These are phyloP conservation scores for Penicillium thymicola DNA, from an alignment of 2,329 filamentous ascomycete genomes.

Conservation along the genomic window DNA sequence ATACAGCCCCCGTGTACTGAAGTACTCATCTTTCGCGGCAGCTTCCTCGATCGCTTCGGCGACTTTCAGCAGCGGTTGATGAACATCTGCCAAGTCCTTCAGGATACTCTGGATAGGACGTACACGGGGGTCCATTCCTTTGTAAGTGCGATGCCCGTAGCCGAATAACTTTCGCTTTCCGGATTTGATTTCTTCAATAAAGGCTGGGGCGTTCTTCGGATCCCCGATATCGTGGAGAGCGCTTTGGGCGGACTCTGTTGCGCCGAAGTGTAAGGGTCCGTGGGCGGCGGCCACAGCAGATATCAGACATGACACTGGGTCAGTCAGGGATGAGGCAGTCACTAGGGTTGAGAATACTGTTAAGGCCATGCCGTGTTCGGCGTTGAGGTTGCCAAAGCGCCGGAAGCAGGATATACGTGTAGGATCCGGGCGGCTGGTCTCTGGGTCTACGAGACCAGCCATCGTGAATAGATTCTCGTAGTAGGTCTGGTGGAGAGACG, in stretches of 20 bases:
- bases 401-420: constrained; percentile 49
- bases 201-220: constrained; percentile 26
- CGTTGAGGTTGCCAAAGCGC: constrained; percentile 54
- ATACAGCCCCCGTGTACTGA: constrained; percentile 32
- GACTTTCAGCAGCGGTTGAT: constrained; percentile 22
- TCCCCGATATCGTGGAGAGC: constrained; percentile 22
- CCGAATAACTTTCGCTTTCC: constrained; percentile 30
- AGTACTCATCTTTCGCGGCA: constrained; percentile 29
- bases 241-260: constrained; percentile 56
- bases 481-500: constrained; percentile 46
- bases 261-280: constrained; percentile 59
- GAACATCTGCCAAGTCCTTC: constrained; percentile 15
- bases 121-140: constrained; percentile 29
- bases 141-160: constrained; percentile 34
- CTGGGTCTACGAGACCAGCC: constrained; percentile 50
- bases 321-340: constrained; percentile 55
- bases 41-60: constrained; percentile 27
- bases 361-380: constrained; percentile 59
- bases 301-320: constrained; percentile 54
- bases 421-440: constrained; percentile 50
- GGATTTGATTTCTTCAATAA: constrained; percentile 29
- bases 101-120: constrained; percentile 26
- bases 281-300: constrained; percentile 54
- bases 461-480: constrained; percentile 56
- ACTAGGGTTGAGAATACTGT: constrained; percentile 56